Evolutionary conservation across 2,329 filamentous ascomycete genomes (phyloP).

Genomic region (Alternaria consortialis): DNA sequence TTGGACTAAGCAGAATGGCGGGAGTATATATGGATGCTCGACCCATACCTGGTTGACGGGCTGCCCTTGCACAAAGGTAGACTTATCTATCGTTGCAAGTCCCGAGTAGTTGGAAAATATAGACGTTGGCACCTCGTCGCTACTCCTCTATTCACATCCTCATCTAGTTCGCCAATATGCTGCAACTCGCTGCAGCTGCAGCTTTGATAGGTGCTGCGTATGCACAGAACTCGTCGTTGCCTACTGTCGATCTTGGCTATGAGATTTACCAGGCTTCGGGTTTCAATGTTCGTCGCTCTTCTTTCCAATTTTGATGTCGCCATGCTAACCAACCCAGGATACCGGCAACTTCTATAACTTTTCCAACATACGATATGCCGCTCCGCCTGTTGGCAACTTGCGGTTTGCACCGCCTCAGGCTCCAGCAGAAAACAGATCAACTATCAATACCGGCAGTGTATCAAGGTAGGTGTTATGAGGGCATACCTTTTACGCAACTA

Average conservation of each 20-base stretch:
- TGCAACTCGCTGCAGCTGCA: constrained; percentile 30
- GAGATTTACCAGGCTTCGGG: constrained; percentile 59
- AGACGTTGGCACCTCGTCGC: neutral
- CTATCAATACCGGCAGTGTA: constrained; percentile 57
- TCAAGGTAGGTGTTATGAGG: constrained; percentile 34
- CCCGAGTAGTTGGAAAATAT: neutral
- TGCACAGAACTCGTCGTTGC: constrained; percentile 46
- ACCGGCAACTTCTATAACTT: constrained; percentile 62
- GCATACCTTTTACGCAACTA: neutral
- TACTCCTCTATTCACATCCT: neutral
- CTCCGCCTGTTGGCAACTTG: constrained; percentile 61
- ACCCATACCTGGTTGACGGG: neutral
- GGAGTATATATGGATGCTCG: constrained; percentile 3
- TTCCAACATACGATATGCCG: constrained; percentile 65
- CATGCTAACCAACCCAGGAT: constrained; percentile 34
- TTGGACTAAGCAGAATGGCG: constrained; percentile 9
- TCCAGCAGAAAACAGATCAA: constrained; percentile 55
- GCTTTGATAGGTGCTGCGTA: constrained; percentile 33
- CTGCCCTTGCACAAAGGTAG: neutral
- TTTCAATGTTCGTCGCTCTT: constrained; percentile 52
- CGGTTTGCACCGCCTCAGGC: constrained; percentile 60
- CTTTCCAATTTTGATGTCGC: neutral
- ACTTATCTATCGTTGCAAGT: neutral
- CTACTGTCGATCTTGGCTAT: constrained; percentile 64
- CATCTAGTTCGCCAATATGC: constrained; percentile 23